Conservation (phyloP, 2,329 filamentous ascomycete species). For the Tolypocladium sp. region DNA sequence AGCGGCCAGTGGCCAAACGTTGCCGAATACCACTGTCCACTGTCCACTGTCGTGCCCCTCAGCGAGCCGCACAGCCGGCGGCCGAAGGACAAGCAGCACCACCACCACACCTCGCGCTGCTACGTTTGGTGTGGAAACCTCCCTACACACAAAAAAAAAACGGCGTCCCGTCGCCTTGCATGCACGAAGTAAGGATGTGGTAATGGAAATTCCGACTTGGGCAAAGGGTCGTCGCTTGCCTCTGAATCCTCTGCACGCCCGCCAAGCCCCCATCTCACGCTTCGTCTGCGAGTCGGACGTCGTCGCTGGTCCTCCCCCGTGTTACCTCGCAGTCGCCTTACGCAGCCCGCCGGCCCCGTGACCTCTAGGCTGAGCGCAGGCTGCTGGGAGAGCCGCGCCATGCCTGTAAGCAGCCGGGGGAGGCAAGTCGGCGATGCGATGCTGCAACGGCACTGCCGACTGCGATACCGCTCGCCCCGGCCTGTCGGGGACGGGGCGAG, state of each 20-base stretch:
- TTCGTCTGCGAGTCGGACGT: neutral
- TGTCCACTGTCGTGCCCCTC: neutral
- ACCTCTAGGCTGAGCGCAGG: neutral
- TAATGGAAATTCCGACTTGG: conserved; percentile 6
- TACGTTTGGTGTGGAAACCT: neutral
- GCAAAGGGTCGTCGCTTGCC: neutral
- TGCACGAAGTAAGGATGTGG: conserved; percentile 4
- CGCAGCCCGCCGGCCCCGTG: neutral
- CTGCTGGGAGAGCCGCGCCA: neutral
- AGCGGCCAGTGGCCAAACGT: neutral
- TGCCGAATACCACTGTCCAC: neutral
- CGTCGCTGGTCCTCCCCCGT: too few species aligned
- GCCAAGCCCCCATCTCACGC: neutral
- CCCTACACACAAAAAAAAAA: neutral
- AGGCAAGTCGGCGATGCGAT: neutral
- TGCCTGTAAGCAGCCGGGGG: neutral
- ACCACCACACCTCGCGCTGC: neutral
- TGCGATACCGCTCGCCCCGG: neutral
- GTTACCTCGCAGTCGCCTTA: neutral
- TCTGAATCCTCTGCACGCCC: neutral
- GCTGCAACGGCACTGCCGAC: neutral
- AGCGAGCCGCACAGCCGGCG: neutral
- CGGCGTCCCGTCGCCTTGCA: neutral
- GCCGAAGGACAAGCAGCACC: neutral
- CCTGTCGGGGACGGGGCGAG: neutral